Conservation (phyloP, 768 basidiomycete genomes). For the Daedaleopsis nitida region DNA sequence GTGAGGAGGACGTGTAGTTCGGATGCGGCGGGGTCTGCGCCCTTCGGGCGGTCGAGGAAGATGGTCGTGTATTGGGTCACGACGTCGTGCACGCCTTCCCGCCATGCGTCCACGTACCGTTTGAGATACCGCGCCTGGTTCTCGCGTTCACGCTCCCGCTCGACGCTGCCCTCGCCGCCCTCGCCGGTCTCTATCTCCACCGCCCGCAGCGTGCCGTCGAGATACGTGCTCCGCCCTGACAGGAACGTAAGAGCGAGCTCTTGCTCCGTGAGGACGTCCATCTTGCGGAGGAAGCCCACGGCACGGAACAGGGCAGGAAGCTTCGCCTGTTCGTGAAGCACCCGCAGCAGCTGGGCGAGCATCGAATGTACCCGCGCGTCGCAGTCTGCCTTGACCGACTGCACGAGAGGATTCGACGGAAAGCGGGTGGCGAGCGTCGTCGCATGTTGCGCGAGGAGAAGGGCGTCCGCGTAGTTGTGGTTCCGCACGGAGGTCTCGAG, state of each 20-base stretch:
- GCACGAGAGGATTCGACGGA: constrained; percentile 51
- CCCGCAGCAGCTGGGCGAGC: constrained; percentile 74
- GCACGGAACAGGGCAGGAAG: constrained; percentile 90
- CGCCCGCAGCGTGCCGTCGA: constrained; percentile 58
- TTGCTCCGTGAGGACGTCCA: constrained; percentile 69
- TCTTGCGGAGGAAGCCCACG: constrained; percentile 81
- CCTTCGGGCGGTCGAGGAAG: constrained; percentile 70
- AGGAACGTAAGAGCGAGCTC: constrained; percentile 89
- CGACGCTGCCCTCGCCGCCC: constrained; percentile 49
- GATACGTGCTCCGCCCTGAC: constrained; percentile 66
- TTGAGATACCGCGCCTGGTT: constrained; percentile 80
- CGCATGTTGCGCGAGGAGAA: constrained; percentile 81
- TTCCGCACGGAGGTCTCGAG: constrained; percentile 94
- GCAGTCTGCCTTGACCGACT: constrained; percentile 67
- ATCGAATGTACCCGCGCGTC: constrained; percentile 64
- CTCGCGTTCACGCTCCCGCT: constrained; percentile 40
- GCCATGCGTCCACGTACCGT: constrained; percentile 87
- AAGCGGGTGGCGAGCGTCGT: constrained; percentile 42
- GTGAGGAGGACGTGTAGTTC: constrained; percentile 57
- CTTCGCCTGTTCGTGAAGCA: constrained; percentile 84
- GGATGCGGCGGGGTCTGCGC: constrained; percentile 26
- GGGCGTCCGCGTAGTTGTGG: constrained; percentile 89
- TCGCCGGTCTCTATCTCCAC: constrained; percentile 41
- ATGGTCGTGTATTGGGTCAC: constrained; percentile 88
- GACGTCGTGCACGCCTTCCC: constrained; percentile 91